phyloP scores from a whole-genome alignment of 768 basidiomycete species.

The Suillus plorans region DNA sequence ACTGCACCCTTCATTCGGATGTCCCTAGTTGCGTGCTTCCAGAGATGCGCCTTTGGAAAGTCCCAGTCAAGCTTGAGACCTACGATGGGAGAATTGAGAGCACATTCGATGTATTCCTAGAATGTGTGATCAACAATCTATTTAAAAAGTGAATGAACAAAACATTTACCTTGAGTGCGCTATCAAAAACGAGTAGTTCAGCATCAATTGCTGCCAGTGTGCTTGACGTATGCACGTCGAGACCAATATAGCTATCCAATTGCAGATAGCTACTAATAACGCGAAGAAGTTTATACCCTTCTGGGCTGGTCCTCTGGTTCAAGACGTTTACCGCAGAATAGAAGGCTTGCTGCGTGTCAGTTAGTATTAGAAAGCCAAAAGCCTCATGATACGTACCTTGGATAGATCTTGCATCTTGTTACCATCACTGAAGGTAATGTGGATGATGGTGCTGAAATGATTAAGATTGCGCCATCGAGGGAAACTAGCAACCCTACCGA shows the following conservation, averaged over 20 bases:
- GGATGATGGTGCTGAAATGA: too few species aligned
- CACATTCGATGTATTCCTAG: too few species aligned
- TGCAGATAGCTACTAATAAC: slow-evolving; percentile 31
- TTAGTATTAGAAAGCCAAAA: too few species aligned
- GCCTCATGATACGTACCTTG: too few species aligned
- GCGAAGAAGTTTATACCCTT: slow-evolving; percentile 26
- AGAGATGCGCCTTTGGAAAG: neutral
- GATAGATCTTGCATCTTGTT: too few species aligned
- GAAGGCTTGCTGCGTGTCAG: too few species aligned
- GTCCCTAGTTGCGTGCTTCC: neutral
- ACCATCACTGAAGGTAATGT: too few species aligned
- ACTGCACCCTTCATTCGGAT: neutral
- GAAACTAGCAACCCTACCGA: too few species aligned
- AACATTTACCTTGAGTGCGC: slow-evolving; percentile 19
- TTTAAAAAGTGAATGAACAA: too few species aligned
- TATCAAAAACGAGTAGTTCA: slow-evolving; percentile 20
- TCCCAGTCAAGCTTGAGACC: neutral
- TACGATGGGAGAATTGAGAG: too few species aligned
- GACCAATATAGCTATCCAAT: slow-evolving; percentile 26
- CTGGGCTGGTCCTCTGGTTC: neutral
- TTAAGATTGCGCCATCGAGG: too few species aligned
- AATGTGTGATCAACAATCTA: too few species aligned
- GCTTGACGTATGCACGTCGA: slow-evolving; percentile 32
- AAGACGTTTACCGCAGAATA: neutral
- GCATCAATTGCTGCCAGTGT: slow-evolving; percentile 21